These are phyloP conservation scores for Verticillium dahliae DNA, from an alignment of 2,329 filamentous ascomycete genomes.

Conservation along the genomic window DNA sequence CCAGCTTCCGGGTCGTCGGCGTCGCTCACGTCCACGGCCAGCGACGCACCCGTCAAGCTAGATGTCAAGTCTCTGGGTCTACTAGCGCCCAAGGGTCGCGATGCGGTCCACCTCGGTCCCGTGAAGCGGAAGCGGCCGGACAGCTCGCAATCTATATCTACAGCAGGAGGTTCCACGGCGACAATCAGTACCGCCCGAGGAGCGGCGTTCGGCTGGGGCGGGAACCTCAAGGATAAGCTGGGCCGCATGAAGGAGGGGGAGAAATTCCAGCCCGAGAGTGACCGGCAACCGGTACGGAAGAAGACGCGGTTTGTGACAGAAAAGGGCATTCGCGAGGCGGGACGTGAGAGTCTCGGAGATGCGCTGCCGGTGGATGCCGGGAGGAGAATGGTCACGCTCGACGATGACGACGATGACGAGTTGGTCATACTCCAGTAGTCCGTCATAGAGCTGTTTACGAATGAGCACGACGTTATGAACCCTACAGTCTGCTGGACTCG, in stretches of 20 bases:
- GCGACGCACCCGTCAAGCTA: slow-evolving; percentile 20
- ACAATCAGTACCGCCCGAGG: not conserved
- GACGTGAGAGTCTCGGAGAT: slow-evolving; percentile 64
- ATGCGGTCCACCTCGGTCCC: slow-evolving; percentile 48
- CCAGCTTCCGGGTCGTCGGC: slow-evolving; percentile 5
- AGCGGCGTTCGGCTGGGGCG: slow-evolving; percentile 48
- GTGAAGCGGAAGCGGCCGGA: slow-evolving; percentile 56
- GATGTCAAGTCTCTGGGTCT: slow-evolving; percentile 40
- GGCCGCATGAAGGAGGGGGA: slow-evolving; percentile 57
- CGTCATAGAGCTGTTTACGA: not conserved
- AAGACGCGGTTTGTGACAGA: slow-evolving; percentile 77
- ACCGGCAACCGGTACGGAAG: slow-evolving; percentile 50
- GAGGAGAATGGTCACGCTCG: slow-evolving; percentile 25
- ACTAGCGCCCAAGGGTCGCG: slow-evolving; percentile 27
- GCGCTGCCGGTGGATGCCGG: slow-evolving; percentile 24
- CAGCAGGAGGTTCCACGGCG: slow-evolving; percentile 10
- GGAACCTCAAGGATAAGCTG: slow-evolving; percentile 47
- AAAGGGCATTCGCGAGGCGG: slow-evolving; percentile 71
- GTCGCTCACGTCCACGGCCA: slow-evolving; percentile 5
- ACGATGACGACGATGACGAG: slow-evolving; percentile 42
- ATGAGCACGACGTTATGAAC: not conserved
- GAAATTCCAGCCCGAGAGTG: slow-evolving; percentile 25
- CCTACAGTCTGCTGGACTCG: not conserved
- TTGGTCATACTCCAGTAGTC: slow-evolving; percentile 35
- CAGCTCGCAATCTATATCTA: slow-evolving; percentile 32